Evolutionary conservation across 306 rosid species (phyloP), one percentile per base, ranked within the genome.

Genomic region (Sicyos baderoa): DNA sequence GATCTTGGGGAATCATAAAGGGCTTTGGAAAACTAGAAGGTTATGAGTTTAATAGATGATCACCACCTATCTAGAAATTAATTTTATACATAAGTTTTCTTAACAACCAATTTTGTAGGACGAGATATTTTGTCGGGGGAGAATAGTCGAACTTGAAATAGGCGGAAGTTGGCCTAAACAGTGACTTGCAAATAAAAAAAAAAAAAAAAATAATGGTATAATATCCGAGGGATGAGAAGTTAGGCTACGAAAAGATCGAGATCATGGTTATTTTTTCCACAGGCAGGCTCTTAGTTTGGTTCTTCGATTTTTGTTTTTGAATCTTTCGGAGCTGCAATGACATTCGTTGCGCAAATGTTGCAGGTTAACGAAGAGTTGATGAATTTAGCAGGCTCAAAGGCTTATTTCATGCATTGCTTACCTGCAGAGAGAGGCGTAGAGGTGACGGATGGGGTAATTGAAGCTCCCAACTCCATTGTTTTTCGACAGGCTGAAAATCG

Each of bases 341-440:
- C 21, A 52, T 10, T 25, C 52, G 51, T 52, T 18, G 6, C 40
- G 54, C 55, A 49, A 54, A 68, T 9, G 51, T 74, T 74, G 52
- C 84, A 93, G 99, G 87, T 90, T 68, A 74, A 90, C 74, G 80
- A 79, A 72, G 81, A 60, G 75, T 90, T 94, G 5, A 86, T 94
- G 97, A 86, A 88, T 74, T 14, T 84, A 44, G 99, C 99, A 4
- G 97, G 99, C 73, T 79, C 96, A 6, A 78, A 84, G 75, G 92
- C 91, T 0, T 82, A 79, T 74, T 88, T 94, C 86, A 90, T 94
- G 97, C 99, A 90, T 69, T 94, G 99, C 82, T 78, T 94, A 63
- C 99, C 99, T 0, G 99, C 99, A 0, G 99, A 90, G 76, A 84
- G 99, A 82, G 99, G 99, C 50, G 97, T 86, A 57, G 99, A 93